Evolutionary conservation across 768 basidiomycete species (phyloP), one percentile per base, ranked within the genome.

Genomic region (Calvatia gigantea): DNA sequence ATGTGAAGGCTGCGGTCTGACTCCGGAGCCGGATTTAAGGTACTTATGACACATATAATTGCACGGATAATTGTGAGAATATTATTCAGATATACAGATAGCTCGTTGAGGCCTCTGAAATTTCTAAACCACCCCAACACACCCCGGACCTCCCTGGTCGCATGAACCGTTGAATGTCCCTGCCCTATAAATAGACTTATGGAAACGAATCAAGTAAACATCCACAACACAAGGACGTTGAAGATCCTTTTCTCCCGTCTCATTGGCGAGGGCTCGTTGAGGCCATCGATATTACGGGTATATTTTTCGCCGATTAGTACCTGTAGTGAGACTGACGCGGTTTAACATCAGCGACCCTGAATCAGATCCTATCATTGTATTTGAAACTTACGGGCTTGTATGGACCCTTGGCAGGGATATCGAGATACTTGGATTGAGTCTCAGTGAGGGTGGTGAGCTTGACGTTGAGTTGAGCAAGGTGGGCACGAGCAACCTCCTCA

Each of bases 401-500:
- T 39, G 81, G 80, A 54, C 96, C 97, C 59, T 80, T 73, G 64
- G 80, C 75, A 57, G 94, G 91, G 62, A 98, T 85, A 72, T 94
- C 94, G 60, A 98, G 85, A 82, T 99, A 99, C 44, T 76, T 73
- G 63, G 94, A 84, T 76, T 99, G 97, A 60, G 80, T 80, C 11
- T 79, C 33, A 23, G 78, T 74, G 61, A 94, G 79, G 59, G 76
- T 75, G 42, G 94, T 96, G 72, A 99, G 82, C 79, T 95, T 94
- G 78, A 99, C 92, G 69, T 91, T 93, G 66, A 98, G 82, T 68
- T 91, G 87, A 47, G 79, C 81, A 56, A 98, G 80, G 74, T 99
- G 97, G 48, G 97, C 94, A 62, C 95, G 91, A 41, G 97, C 97
- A 63, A 99, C 97, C 75, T 98, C 95, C 80, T 99, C 97, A 65